Percentiles rank a stretch among this genome's conserved stretches.
phyloP scores from a whole-genome alignment of 768 basidiomycete genomes.

The Leccinum truebloodii region DNA sequence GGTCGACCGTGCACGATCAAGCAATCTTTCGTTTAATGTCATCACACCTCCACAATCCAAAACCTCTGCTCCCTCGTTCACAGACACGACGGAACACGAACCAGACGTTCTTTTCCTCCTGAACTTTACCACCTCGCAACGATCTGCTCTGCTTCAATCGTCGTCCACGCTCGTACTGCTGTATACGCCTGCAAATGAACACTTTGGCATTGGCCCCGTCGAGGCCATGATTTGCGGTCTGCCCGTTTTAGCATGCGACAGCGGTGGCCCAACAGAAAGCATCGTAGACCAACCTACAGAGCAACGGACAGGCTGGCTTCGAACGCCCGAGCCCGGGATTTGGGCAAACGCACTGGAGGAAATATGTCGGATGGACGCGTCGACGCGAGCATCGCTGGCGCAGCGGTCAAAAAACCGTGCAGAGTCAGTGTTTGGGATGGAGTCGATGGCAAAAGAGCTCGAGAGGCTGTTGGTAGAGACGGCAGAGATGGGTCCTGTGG shows the following conservation, averaged over 20 bases:
- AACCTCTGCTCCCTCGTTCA: conserved; percentile 41
- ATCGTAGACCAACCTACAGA: conserved; percentile 46
- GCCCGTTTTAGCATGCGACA: conserved; percentile 85
- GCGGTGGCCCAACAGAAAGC: conserved; percentile 91
- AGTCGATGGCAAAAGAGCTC: conserved; percentile 65
- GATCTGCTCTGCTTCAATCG: conserved; percentile 74
- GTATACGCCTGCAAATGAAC: conserved; percentile 94
- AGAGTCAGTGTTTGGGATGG: conserved; percentile 68
- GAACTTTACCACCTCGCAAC: conserved; percentile 85
- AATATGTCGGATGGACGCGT: conserved; percentile 42
- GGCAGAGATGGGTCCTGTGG: conserved; percentile 51
- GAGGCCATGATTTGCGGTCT: conserved; percentile 93
- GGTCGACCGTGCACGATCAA: conserved; percentile 54
- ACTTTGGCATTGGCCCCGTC: conserved; percentile 95
- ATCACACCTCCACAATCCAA: conserved; percentile 48
- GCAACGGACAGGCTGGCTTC: conserved; percentile 76
- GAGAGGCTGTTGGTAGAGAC: conserved; percentile 58
- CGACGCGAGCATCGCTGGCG: conserved; percentile 41
- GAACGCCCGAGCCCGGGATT: conserved; percentile 53
- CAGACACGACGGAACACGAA: conserved; percentile 33
- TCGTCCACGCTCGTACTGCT: conserved; percentile 71
- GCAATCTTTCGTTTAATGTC: conserved; percentile 60
- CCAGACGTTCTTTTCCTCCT: conserved; percentile 85
- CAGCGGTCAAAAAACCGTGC: conserved; percentile 63
- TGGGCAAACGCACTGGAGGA: conserved; percentile 74